Percentiles rank a stretch among this genome's conserved stretches.
phyloP scores from a whole-genome alignment of 345 rosid genomes.

The Gossypium mustelinum region DNA sequence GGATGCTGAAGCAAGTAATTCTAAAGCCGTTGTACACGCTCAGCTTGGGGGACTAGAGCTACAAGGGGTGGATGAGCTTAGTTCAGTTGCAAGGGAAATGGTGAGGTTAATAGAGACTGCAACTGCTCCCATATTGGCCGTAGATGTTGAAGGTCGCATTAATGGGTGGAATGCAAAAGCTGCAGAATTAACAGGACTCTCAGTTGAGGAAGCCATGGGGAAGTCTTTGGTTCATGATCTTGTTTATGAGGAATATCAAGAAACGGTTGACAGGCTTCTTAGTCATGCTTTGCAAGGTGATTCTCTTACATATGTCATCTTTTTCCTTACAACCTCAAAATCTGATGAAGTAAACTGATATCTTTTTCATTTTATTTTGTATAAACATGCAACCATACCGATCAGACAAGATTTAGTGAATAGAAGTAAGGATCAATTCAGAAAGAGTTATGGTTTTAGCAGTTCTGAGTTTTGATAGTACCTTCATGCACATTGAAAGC shows the following conservation, averaged over 20 bases:
- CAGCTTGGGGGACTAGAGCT: constrained; percentile 52
- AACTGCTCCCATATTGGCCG: constrained; percentile 96
- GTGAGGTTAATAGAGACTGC: constrained; percentile 97
- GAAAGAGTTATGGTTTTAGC: background rate
- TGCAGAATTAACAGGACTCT: constrained; percentile 82
- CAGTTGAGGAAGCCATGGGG: constrained; percentile 94
- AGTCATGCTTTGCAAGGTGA: constrained; percentile 73
- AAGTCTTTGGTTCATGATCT: constrained; percentile 84
- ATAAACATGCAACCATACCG: constrained; percentile 8
- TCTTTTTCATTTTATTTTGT: background rate
- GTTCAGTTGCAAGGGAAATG: constrained; percentile 98
- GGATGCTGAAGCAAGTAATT: constrained; percentile 68
- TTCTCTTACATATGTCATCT: constrained; percentile 19
- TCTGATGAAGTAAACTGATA: constrained; percentile 10
- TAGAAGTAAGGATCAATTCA: background rate
- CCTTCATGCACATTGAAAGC: background rate
- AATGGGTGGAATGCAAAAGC: constrained; percentile 98
- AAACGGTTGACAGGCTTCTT: constrained; percentile 70
- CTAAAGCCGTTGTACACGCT: constrained; percentile 55
- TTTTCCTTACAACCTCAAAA: background rate
- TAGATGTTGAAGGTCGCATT: constrained; percentile 69
- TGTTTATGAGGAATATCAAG: constrained; percentile 69
- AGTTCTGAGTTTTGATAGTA: background rate
- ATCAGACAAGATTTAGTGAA: constrained; percentile 3
- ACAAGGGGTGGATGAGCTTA: constrained; percentile 85